Conservation (phyloP, 2,329 filamentous ascomycete genomes). For the Dothiorella sarmentorum region DNA sequence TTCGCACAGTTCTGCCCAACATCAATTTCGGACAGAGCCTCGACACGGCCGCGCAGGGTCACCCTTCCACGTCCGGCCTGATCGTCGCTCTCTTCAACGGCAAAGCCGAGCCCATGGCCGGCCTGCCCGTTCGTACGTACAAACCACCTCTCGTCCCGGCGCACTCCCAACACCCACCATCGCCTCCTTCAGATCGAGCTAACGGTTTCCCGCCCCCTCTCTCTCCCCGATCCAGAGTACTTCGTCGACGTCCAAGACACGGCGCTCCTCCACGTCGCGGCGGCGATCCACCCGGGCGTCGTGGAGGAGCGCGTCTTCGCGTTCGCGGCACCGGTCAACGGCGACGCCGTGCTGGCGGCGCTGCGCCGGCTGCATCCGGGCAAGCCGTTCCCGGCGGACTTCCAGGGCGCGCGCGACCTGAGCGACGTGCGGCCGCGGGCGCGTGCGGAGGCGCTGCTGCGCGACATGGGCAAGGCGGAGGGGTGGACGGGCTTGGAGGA, state of each 20-base stretch:
- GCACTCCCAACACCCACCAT: too few species aligned
- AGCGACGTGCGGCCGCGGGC: not conserved
- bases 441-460: constrained; percentile 1
- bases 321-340: constrained; percentile 18
- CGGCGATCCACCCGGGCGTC: constrained; percentile 19
- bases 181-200: too few species aligned
- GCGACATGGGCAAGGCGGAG: not conserved
- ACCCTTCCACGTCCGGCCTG: constrained; percentile 19
- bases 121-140: not conserved
- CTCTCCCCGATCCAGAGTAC: constrained; percentile 15
- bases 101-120: not conserved
- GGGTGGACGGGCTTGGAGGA: constrained; percentile 16
- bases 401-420: not conserved
- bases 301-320: constrained; percentile 22
- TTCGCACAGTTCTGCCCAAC: not conserved
- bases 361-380: not conserved
- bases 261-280: constrained; percentile 24
- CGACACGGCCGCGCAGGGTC: constrained; percentile 20
- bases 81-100: constrained; percentile 20
- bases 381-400: not conserved
- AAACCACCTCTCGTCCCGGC: not conserved
- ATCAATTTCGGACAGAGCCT: constrained; percentile 21
- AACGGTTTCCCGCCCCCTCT: too few species aligned
- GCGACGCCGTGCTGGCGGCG: constrained; percentile 19
- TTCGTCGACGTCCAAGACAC: constrained; percentile 24